phyloP scores from a whole-genome alignment of 2,329 filamentous ascomycete genomes.

The Grosmannia huntii region DNA sequence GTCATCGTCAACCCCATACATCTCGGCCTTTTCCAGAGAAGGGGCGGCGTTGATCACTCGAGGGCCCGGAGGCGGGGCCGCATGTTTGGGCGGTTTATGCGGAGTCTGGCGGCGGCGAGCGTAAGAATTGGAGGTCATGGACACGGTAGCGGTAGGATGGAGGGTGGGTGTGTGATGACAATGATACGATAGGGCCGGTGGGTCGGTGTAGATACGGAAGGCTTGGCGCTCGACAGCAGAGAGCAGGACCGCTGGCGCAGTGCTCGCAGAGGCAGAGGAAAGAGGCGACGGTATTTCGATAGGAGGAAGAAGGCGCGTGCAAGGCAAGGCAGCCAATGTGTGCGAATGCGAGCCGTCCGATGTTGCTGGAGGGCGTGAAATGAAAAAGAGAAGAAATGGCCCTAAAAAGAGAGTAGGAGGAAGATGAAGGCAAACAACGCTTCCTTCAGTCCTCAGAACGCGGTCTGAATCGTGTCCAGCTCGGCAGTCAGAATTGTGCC shows the following conservation, averaged over 20 bases:
- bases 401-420: background rate
- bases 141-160: slow-evolving; percentile 14
- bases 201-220: background rate
- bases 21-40: slow-evolving; percentile 39
- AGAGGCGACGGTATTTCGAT: no score
- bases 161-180: background rate
- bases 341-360: background rate
- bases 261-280: no score
- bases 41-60: slow-evolving; percentile 42
- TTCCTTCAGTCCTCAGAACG: background rate
- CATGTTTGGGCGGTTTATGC: slow-evolving; percentile 29
- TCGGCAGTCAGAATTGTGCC: slow-evolving; percentile 5
- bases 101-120: slow-evolving; percentile 31
- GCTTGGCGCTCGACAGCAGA: background rate
- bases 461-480: slow-evolving; percentile 4
- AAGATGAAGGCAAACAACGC: background rate
- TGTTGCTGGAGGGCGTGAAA: background rate
- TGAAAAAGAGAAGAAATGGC: no score
- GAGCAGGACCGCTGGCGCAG: background rate
- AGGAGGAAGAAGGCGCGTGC: background rate
- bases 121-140: slow-evolving; percentile 28
- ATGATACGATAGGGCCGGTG: background rate
- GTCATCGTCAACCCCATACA: slow-evolving; percentile 42
- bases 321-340: background rate
- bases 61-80: slow-evolving; percentile 23